phyloP scores from a whole-genome alignment of 768 basidiomycete genomes.

The Lactifluus subvellereus region DNA sequence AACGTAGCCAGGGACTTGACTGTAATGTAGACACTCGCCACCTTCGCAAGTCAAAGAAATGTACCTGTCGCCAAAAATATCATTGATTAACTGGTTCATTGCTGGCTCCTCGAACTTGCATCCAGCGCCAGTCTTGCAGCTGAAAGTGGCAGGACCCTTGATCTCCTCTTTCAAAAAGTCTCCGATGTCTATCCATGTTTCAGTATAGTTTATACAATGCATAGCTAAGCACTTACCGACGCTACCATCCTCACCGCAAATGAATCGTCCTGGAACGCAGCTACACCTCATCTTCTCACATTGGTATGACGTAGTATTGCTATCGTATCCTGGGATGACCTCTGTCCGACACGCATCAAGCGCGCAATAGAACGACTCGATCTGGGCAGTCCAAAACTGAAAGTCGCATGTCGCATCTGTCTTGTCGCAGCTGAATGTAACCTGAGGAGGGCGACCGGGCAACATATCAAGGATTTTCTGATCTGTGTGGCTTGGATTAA shows the following conservation, averaged over 20 bases:
- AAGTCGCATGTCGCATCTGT: slow-evolving; percentile 68
- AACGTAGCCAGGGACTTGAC: slow-evolving; percentile 89
- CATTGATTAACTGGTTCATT: slow-evolving; percentile 92
- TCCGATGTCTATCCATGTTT: slow-evolving; percentile 62
- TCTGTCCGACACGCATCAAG: slow-evolving; percentile 62
- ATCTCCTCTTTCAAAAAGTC: slow-evolving; percentile 91
- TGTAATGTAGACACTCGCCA: slow-evolving; percentile 92
- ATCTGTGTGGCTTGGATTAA: slow-evolving; percentile 43
- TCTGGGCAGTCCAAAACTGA: slow-evolving; percentile 95
- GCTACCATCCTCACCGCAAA: slow-evolving; percentile 94
- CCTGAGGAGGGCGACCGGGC: slow-evolving; percentile 87
- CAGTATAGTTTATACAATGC: not conserved
- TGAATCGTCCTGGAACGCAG: slow-evolving; percentile 90
- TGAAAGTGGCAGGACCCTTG: slow-evolving; percentile 84
- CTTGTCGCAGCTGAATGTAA: slow-evolving; percentile 88
- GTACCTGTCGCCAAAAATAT: slow-evolving; percentile 86
- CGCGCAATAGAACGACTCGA: slow-evolving; percentile 95
- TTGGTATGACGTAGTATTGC: slow-evolving; percentile 68
- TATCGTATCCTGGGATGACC: slow-evolving; percentile 46
- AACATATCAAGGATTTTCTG: slow-evolving; percentile 93
- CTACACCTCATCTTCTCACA: slow-evolving; percentile 85
- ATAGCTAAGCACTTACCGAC: slow-evolving; percentile 56
- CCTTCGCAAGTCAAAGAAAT: slow-evolving; percentile 84
- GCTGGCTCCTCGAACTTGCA: slow-evolving; percentile 94
- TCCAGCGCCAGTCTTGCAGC: slow-evolving; percentile 61